Evolutionary conservation across 306 rosid genomes (phyloP).

Genomic region (Sesbania bispinosa): DNA sequence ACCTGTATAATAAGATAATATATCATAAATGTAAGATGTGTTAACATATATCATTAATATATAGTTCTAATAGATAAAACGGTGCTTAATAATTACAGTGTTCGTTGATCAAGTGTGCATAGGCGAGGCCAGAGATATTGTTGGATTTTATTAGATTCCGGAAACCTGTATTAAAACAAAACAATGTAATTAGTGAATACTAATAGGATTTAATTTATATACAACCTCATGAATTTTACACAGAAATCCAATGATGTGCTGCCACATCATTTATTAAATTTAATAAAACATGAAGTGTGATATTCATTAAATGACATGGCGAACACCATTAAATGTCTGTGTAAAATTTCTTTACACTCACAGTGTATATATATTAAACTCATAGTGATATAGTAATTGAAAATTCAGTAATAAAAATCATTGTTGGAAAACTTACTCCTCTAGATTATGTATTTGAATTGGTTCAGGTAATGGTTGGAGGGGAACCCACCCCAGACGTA

Average conservation of each 20-base stretch:
- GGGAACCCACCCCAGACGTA: constrained; percentile 89
- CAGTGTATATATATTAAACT: no score
- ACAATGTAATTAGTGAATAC: not conserved
- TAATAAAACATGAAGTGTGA: no score
- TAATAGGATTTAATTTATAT: no score
- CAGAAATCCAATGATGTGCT: no score
- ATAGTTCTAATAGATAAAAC: not conserved
- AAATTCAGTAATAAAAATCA: not conserved
- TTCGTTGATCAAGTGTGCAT: constrained; percentile 30
- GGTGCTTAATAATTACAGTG: constrained; percentile 39
- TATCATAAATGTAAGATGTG: not conserved
- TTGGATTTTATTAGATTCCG: constrained; percentile 50
- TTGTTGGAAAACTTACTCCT: constrained; percentile 38
- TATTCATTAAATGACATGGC: no score
- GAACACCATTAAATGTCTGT: no score
- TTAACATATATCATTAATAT: not conserved
- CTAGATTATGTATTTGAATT: constrained; percentile 52
- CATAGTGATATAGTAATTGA: not conserved
- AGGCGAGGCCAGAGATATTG: constrained; percentile 78
- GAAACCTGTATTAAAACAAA: constrained; percentile 40
- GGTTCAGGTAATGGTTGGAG: constrained; percentile 63
- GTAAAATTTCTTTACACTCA: no score
- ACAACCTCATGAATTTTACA: no score
- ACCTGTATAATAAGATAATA: constrained; percentile 33
- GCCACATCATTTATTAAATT: no score